Evolutionary conservation across 441 rosid species (phyloP).

Genomic region (Capsella rubella): DNA sequence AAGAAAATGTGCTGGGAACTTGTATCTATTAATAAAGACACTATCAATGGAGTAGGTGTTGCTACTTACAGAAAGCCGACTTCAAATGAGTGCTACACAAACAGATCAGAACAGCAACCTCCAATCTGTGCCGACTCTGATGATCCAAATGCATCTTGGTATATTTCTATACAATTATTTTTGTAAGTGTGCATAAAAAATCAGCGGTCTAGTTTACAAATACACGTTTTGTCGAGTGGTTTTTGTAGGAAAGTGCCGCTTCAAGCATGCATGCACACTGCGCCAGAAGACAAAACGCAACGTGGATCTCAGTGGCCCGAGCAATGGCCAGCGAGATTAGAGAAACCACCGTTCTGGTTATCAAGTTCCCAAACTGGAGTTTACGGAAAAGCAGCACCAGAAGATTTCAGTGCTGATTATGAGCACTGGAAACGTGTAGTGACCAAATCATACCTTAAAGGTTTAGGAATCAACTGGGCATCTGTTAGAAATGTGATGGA

Average conservation of each 20-base stretch:
- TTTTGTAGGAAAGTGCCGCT: constrained; percentile 79
- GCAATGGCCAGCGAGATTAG: constrained; percentile 90
- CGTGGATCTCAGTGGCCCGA: constrained; percentile 96
- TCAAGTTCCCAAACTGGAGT: constrained; percentile 82
- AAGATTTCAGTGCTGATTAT: constrained; percentile 76
- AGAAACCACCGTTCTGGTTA: constrained; percentile 82
- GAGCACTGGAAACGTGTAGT: constrained; percentile 93
- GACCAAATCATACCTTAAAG: constrained; percentile 75
- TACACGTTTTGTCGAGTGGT: constrained; percentile 23
- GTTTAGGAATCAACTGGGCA: constrained; percentile 88
- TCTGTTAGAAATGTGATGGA: constrained; percentile 90
- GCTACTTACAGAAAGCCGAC: constrained; percentile 84
- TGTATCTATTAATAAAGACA: constrained; percentile 68
- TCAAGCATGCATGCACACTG: constrained; percentile 89
- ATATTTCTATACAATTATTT: constrained; percentile 16
- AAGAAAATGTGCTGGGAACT: constrained; percentile 92
- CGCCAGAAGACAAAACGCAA: constrained; percentile 59
- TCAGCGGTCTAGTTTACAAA: background rate
- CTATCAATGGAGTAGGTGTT: constrained; percentile 69
- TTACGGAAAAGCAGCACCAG: constrained; percentile 90
- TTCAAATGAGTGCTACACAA: constrained; percentile 76
- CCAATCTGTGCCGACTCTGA: constrained; percentile 77
- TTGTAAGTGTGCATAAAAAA: background rate
- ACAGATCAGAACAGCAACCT: constrained; percentile 72
- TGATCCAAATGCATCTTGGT: constrained; percentile 96